Conservation (phyloP, 1,284 basidiomycete species). For the Termitomyces sp. region DNA sequence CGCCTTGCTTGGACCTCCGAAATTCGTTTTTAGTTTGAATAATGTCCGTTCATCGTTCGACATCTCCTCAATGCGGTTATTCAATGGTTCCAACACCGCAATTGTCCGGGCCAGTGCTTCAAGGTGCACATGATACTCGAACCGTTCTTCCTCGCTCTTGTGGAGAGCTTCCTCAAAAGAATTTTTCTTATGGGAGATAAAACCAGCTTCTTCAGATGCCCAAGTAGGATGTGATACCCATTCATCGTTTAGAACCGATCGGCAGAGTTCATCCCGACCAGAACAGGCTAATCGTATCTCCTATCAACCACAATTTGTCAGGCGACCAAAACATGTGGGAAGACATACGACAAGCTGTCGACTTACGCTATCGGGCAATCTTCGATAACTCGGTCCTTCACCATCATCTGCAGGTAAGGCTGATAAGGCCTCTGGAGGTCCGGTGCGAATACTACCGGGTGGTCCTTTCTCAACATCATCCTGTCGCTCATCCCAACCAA, state of each 20-base stretch:
- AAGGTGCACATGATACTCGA: conserved; percentile 97
- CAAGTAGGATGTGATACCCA: conserved; percentile 98
- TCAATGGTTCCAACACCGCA: conserved; percentile 87
- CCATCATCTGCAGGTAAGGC: conserved; percentile 70
- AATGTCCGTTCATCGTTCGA: conserved; percentile 78
- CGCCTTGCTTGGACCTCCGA: conserved; percentile 84
- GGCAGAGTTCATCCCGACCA: conserved; percentile 91
- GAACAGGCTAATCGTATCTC: conserved; percentile 91
- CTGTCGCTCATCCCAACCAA: conserved; percentile 71
- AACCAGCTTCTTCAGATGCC: conserved; percentile 94
- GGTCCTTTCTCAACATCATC: conserved; percentile 72
- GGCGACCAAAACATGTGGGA: not conserved
- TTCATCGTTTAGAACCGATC: conserved; percentile 93
- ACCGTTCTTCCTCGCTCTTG: conserved; percentile 96
- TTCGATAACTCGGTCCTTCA: conserved; percentile 87
- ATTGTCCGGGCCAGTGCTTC: conserved; percentile 92
- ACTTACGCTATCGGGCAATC: conserved; percentile 81
- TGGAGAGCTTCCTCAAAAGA: conserved; percentile 94
- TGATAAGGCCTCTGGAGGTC: conserved; percentile 61
- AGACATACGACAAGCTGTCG: conserved; percentile 4
- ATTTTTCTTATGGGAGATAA: conserved; percentile 96
- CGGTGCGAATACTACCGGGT: conserved; percentile 69
- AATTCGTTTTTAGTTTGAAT: conserved; percentile 84
- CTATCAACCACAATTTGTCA: conserved; percentile 35
- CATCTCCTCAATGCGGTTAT: conserved; percentile 87